Conservation (phyloP, 805 yeast genomes). For the Millerago galiae region DNA sequence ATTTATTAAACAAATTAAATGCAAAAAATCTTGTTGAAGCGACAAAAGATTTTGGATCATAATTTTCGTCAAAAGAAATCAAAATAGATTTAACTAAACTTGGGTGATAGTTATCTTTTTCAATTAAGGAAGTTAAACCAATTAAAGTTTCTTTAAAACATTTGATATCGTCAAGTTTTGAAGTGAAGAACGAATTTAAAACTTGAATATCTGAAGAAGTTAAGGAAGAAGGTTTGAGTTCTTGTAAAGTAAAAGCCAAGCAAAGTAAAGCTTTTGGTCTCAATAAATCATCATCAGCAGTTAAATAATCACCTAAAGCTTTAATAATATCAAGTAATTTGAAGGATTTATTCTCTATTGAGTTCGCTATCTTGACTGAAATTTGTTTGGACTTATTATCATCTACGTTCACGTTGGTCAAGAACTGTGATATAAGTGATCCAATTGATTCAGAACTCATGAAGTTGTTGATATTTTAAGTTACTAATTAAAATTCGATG, state of each 20-base stretch:
- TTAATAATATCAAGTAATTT: conserved; percentile 49
- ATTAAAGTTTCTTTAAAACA: conserved; percentile 45
- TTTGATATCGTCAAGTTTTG: conserved; percentile 61
- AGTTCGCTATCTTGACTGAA: conserved; percentile 25
- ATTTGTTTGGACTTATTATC: conserved; percentile 25
- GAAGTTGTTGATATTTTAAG: not conserved
- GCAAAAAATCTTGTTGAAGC: conserved; percentile 59
- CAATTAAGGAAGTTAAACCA: conserved; percentile 47
- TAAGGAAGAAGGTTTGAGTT: conserved; percentile 26
- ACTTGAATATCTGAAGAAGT: conserved; percentile 34
- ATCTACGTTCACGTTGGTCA: conserved; percentile 34
- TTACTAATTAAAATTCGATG: not conserved
- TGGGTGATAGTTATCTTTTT: conserved; percentile 42
- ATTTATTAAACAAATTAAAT: conserved; percentile 40
- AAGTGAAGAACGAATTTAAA: conserved; percentile 45
- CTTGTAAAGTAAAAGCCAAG: conserved; percentile 31
- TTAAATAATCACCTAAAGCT: conserved; percentile 53
- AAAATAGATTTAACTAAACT: conserved; percentile 34
- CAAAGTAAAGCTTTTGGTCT: conserved; percentile 45
- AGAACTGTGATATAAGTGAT: conserved; percentile 28
- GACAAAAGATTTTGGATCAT: conserved; percentile 50
- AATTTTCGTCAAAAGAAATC: conserved; percentile 31
- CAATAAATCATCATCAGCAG: conserved; percentile 48
- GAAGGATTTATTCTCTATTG: conserved; percentile 7
- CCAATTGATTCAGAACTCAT: conserved; percentile 7